Evolutionary conservation across 2,329 filamentous ascomycete species (phyloP).

Genomic region (Pseudovirgaria hyperparasitica): DNA sequence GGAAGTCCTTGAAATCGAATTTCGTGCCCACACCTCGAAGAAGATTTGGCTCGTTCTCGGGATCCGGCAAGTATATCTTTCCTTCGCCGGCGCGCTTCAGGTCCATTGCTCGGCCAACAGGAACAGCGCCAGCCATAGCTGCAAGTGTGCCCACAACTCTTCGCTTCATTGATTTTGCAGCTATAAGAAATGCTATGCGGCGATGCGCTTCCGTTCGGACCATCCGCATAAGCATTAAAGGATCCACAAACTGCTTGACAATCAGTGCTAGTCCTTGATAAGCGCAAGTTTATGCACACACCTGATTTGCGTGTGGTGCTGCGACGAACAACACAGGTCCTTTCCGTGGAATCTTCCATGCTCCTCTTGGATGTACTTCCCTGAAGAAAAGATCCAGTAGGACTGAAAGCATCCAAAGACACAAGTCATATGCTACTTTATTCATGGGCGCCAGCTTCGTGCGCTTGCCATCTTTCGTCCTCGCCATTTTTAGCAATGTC

Average conservation of each 20-base stretch:
- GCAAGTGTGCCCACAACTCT: constrained; percentile 81
- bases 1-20: constrained; percentile 60
- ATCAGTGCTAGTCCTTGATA: too few species aligned
- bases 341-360: constrained; percentile 76
- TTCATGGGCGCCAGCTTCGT: constrained; percentile 42
- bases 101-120: constrained; percentile 88
- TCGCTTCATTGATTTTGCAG: constrained; percentile 87
- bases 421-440: constrained; percentile 63
- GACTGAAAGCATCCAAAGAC: constrained; percentile 60
- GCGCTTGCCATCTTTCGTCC: too few species aligned
- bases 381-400: constrained; percentile 89
- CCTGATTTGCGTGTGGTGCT: constrained; percentile 87
- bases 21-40: constrained; percentile 69
- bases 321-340: constrained; percentile 86
- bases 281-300: constrained; percentile 22
- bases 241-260: constrained; percentile 84
- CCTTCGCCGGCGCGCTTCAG: constrained; percentile 68
- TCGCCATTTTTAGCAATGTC: too few species aligned
- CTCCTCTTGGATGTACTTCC: constrained; percentile 82
- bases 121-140: constrained; percentile 72
- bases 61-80: constrained; percentile 78
- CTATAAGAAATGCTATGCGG: constrained; percentile 83
- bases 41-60: constrained; percentile 69
- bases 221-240: constrained; percentile 82
- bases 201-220: constrained; percentile 77